A percentile compares a stretch with the other conserved stretches of the same genome.
Conservation (phyloP, 208 protist genomes). For the Crithidia bombi region DNA sequence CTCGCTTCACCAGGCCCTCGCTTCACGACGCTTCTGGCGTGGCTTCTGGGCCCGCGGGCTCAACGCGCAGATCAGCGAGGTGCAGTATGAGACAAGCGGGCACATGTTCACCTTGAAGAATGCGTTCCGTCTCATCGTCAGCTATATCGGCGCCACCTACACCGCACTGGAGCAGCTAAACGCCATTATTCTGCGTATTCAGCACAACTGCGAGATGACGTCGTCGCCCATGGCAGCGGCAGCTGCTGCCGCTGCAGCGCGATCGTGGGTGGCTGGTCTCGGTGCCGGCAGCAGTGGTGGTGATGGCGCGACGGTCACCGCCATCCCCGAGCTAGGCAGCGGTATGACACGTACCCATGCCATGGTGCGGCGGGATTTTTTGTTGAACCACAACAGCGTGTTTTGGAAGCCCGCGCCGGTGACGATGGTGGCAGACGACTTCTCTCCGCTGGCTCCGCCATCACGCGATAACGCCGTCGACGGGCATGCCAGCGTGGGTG, state of each 20-base stretch:
- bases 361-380: slow-evolving; percentile 3
- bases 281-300: neutral
- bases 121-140: slow-evolving; percentile 55
- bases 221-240: slow-evolving; percentile 34
- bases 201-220: slow-evolving; percentile 38
- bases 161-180: slow-evolving; percentile 58
- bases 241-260: slow-evolving; percentile 16
- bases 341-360: slow-evolving; percentile 2
- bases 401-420: slow-evolving; percentile 25
- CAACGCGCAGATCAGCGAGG: slow-evolving; percentile 12
- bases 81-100: slow-evolving; percentile 37
- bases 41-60: slow-evolving; percentile 34
- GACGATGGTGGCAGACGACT: slow-evolving; percentile 5
- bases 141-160: slow-evolving; percentile 56
- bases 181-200: slow-evolving; percentile 35
- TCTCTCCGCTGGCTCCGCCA: neutral
- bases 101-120: slow-evolving; percentile 61
- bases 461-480: neutral
- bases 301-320: slow-evolving; percentile 1
- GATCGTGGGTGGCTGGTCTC: neutral
- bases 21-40: slow-evolving; percentile 45
- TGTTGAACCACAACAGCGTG: slow-evolving; percentile 22
- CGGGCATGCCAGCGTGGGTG: neutral
- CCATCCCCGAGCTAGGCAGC: slow-evolving; percentile 9
- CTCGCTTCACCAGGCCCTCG: slow-evolving; percentile 50